These are phyloP conservation scores for Misopates orontium DNA, from an alignment of 257 asterid species.

Conservation along the genomic window DNA sequence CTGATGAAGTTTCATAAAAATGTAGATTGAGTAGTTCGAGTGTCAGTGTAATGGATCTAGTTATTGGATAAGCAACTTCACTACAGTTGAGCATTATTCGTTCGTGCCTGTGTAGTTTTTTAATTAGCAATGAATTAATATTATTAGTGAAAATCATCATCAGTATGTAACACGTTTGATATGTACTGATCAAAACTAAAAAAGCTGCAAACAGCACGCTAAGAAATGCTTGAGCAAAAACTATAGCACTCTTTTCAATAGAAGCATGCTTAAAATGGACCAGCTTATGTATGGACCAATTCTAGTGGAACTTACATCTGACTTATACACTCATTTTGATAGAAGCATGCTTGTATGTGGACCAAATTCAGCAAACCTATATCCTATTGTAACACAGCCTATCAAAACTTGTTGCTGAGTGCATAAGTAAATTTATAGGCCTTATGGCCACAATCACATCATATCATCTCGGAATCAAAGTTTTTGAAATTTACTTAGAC, in stretches of 20 bases:
- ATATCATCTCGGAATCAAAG: too few species aligned
- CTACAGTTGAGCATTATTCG: too few species aligned
- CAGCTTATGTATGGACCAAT: slow-evolving; percentile 4
- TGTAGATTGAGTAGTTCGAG: background rate
- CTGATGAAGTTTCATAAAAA: slow-evolving; percentile 11
- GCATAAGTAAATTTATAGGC: background rate
- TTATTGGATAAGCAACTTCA: too few species aligned
- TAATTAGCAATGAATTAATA: background rate
- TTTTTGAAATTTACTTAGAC: too few species aligned
- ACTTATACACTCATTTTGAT: too few species aligned
- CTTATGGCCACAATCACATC: background rate
- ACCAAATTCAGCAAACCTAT: too few species aligned
- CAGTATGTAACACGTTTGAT: background rate
- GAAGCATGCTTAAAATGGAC: slow-evolving; percentile 18
- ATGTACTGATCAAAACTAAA: background rate
- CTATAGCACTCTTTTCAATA: slow-evolving; percentile 25
- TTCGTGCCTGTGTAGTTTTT: too few species aligned
- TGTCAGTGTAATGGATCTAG: too few species aligned
- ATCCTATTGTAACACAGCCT: too few species aligned
- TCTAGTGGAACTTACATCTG: slow-evolving; percentile 8
- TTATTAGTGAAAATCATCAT: background rate
- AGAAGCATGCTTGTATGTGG: too few species aligned
- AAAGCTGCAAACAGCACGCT: slow-evolving; percentile 14
- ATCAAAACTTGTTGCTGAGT: too few species aligned
- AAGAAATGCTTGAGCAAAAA: background rate